Evolutionary conservation across 805 yeast species (phyloP).

Genomic region (Yarrowia sp.): DNA sequence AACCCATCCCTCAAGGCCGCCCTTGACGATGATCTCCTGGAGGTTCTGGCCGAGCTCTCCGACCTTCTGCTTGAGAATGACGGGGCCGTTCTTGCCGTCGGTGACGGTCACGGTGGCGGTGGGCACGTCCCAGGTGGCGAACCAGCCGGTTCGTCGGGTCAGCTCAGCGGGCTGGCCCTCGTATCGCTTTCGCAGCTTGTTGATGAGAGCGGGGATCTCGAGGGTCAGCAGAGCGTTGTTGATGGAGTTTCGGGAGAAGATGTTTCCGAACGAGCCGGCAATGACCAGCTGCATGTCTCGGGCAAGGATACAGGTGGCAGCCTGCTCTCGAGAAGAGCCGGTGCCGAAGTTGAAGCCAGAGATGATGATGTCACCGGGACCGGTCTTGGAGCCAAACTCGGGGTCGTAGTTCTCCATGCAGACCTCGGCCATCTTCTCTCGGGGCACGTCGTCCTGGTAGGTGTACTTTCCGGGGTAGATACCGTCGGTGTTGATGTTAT

Average conservation of each 20-base stretch:
- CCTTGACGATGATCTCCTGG: constrained; percentile 95
- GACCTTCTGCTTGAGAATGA: constrained; percentile 81
- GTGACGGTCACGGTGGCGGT: constrained; percentile 79
- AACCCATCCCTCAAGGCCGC: constrained; percentile 99
- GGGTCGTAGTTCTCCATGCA: constrained; percentile 99
- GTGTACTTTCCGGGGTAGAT: constrained; percentile 99
- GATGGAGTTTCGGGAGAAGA: constrained; percentile 93
- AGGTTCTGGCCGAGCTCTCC: constrained; percentile 95
- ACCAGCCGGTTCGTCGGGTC: constrained; percentile 95
- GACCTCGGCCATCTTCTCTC: constrained; percentile 97
- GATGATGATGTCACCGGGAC: constrained; percentile 86
- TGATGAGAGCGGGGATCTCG: constrained; percentile 88
- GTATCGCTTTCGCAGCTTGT: constrained; percentile 74
- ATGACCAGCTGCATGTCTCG: constrained; percentile 91
- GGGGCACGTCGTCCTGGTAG: constrained; percentile 94
- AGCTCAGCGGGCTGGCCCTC: constrained; percentile 63
- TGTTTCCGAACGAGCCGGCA: constrained; percentile 97
- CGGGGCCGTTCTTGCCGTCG: constrained; percentile 60
- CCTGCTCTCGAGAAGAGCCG: constrained; percentile 98
- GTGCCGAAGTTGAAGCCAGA: constrained; percentile 97
- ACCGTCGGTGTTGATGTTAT: constrained; percentile 92
- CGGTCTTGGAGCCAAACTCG: constrained; percentile 81
- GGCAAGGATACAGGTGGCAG: constrained; percentile 97
- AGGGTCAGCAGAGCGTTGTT: constrained; percentile 93
- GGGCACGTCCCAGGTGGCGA: constrained; percentile 90